These are phyloP conservation scores for Lactarius sp. DNA, from an alignment of 768 basidiomycete species.

Conservation along the genomic window DNA sequence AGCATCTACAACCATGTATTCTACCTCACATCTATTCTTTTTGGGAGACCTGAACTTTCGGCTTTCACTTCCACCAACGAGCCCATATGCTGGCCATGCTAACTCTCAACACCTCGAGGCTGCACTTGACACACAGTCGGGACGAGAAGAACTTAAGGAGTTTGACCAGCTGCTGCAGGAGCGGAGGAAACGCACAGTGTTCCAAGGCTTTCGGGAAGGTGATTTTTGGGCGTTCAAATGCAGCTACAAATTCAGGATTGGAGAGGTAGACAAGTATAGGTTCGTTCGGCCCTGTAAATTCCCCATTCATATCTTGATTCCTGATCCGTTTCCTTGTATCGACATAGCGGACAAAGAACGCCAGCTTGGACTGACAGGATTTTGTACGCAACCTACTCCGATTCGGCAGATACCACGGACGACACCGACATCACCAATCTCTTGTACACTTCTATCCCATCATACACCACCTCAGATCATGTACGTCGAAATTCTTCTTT, in stretches of 20 bases:
- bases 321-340: neutral
- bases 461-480: slow-evolving; percentile 89
- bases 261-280: slow-evolving; percentile 81
- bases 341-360: slow-evolving; percentile 54
- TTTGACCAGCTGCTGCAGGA: slow-evolving; percentile 68
- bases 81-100: slow-evolving; percentile 39
- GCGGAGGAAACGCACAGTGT: slow-evolving; percentile 56
- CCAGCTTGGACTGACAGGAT: slow-evolving; percentile 95
- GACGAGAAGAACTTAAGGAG: slow-evolving; percentile 58
- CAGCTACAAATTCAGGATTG: slow-evolving; percentile 83
- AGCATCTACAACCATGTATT: slow-evolving; percentile 60
- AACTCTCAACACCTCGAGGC: slow-evolving; percentile 38
- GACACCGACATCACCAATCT: slow-evolving; percentile 56
- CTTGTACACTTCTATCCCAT: slow-evolving; percentile 74
- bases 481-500: slow-evolving; percentile 38
- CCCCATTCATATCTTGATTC: slow-evolving; percentile 8
- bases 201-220: slow-evolving; percentile 77
- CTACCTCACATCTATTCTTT: slow-evolving; percentile 87
- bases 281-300: slow-evolving; percentile 33
- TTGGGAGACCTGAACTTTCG: slow-evolving; percentile 95
- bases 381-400: slow-evolving; percentile 73
- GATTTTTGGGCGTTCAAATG: slow-evolving; percentile 84
- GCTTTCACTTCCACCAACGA: slow-evolving; percentile 54
- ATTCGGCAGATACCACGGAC: slow-evolving; percentile 49
- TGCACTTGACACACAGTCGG: slow-evolving; percentile 36